Conservation (phyloP, 139 green algal species). For the Chlamydomonas schloesseri region DNA sequence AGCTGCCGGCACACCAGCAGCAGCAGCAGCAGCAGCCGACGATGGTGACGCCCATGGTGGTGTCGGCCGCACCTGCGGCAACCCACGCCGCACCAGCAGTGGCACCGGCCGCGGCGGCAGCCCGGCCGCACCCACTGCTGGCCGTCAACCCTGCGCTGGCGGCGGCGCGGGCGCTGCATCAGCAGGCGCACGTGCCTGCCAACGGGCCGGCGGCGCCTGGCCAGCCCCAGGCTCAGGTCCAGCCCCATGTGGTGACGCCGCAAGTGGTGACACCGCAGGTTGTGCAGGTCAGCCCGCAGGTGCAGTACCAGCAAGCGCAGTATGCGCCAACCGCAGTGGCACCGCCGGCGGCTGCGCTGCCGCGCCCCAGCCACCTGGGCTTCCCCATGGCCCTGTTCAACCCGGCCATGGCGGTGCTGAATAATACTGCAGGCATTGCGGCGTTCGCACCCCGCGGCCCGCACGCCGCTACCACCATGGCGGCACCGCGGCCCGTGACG, state of each 20-base stretch:
- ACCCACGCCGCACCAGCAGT: too few relatives aligned
- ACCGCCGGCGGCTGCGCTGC: neutral
- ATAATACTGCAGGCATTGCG: constrained; percentile 12
- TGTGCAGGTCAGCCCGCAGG: neutral
- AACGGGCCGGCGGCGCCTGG: too few relatives aligned
- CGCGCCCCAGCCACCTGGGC: too few relatives aligned
- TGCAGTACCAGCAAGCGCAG: neutral
- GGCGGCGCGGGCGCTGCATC: neutral
- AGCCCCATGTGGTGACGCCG: too few relatives aligned
- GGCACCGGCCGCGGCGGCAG: too few relatives aligned
- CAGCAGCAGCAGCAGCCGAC: neutral
- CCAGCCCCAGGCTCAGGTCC: too few relatives aligned
- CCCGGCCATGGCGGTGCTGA: constrained; percentile 13
- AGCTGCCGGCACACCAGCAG: neutral
- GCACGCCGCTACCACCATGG: neutral
- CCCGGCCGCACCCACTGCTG: neutral
- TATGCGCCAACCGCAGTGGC: neutral
- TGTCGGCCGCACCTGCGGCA: too few relatives aligned
- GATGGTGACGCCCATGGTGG: too few relatives aligned
- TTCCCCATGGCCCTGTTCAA: constrained; percentile 26
- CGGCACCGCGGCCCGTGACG: too few relatives aligned
- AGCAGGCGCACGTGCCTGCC: too few relatives aligned
- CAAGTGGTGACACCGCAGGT: neutral
- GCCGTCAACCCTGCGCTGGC: constrained; percentile 5
- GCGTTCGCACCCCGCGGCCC: neutral